A percentile compares a stretch with the other conserved stretches of the same genome.
phyloP scores from a whole-genome alignment of 2,329 filamentous ascomycete genomes.

The Penicillium aurantiogriseum region DNA sequence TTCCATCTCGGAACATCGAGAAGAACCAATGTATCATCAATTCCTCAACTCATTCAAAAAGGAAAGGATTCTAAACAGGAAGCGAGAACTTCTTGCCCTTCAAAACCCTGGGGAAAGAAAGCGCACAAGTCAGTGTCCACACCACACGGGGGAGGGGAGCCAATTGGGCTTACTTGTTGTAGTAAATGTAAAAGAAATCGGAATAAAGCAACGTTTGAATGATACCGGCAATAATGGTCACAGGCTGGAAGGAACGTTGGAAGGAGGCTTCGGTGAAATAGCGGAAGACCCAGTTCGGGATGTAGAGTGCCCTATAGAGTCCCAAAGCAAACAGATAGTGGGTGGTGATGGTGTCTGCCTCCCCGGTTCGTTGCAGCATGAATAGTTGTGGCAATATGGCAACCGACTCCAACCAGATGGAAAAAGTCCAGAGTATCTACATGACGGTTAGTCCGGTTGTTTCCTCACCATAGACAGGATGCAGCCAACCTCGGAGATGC shows the following conservation, averaged over 20 bases:
- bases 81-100: slow-evolving; percentile 87
- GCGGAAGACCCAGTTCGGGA: slow-evolving; percentile 96
- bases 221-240: slow-evolving; percentile 83
- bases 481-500: slow-evolving; percentile 60
- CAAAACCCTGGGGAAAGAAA: slow-evolving; percentile 54
- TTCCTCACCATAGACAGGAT: slow-evolving; percentile 4
- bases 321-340: slow-evolving; percentile 96
- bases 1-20: neutral
- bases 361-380: slow-evolving; percentile 95
- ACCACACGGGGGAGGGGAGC: too few relatives aligned
- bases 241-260: slow-evolving; percentile 80
- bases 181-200: slow-evolving; percentile 99
- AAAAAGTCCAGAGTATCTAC: slow-evolving; percentile 93
- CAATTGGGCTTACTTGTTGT: slow-evolving; percentile 70
- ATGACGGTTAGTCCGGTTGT: slow-evolving; percentile 9
- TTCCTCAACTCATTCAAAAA: neutral
- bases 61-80: slow-evolving; percentile 60
- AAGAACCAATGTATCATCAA: neutral
- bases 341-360: slow-evolving; percentile 98
- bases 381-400: slow-evolving; percentile 97
- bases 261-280: slow-evolving; percentile 77
- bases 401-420: slow-evolving; percentile 95
- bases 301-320: slow-evolving; percentile 88
- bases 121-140: slow-evolving; percentile 1
- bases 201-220: slow-evolving; percentile 95